phyloP scores from a whole-genome alignment of 257 asterid species.

The Knoxia roxburghii region DNA sequence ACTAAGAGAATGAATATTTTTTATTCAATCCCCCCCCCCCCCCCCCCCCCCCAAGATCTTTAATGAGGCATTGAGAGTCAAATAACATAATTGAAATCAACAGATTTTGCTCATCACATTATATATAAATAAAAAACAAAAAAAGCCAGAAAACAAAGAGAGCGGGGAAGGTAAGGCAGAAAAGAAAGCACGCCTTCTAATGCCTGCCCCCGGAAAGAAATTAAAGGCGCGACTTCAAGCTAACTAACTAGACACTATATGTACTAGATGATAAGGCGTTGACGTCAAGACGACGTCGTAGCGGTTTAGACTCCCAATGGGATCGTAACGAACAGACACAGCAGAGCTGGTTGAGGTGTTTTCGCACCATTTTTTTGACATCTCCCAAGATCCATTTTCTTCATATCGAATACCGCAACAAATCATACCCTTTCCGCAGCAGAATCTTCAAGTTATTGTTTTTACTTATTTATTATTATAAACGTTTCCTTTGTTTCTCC shows the following conservation, averaged over 20 bases:
- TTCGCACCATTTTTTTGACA: neutral
- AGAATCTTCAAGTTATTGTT: neutral
- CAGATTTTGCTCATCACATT: too few species aligned
- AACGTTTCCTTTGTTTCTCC: neutral
- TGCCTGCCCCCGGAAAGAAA: neutral
- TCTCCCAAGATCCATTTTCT: conserved; percentile 10
- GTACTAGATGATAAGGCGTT: conserved; percentile 2
- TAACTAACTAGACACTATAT: neutral
- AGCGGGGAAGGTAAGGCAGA: neutral
- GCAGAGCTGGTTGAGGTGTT: neutral
- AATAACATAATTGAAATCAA: too few species aligned
- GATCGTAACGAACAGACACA: neutral
- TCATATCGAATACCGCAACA: neutral
- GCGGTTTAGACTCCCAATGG: neutral
- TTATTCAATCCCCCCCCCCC: too few species aligned
- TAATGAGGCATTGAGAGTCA: too few species aligned
- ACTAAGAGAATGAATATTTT: too few species aligned
- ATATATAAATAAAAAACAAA: too few species aligned
- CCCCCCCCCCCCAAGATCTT: too few species aligned
- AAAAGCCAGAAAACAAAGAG: too few species aligned
- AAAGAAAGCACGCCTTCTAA: neutral
- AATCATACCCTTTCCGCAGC: neutral
- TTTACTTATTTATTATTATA: neutral
- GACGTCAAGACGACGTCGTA: conserved; percentile 18
- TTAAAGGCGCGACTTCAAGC: neutral